phyloP scores from a whole-genome alignment of 257 asterid species.

The Datura wrightii region DNA sequence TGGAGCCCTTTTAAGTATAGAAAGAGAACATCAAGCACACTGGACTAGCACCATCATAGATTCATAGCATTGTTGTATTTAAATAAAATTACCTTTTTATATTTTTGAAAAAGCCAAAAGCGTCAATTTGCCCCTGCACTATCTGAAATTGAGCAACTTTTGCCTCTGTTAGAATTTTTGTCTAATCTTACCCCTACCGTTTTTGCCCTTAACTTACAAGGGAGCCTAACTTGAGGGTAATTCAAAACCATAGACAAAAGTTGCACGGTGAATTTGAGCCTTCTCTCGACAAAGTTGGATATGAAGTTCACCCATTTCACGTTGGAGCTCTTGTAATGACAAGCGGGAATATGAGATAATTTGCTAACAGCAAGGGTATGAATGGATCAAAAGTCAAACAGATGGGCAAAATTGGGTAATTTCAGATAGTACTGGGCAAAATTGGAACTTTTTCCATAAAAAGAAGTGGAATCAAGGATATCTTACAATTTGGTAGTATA shows the following conservation, averaged over 20 bases:
- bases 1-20: not conserved
- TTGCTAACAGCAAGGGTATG: not conserved
- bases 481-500: not conserved
- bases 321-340: not conserved
- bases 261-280: not conserved
- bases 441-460: not conserved
- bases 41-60: not conserved
- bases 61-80: not conserved
- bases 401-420: not conserved
- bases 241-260: not conserved
- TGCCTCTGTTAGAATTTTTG: not conserved
- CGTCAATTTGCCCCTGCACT: not conserved
- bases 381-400: not conserved
- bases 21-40: not conserved
- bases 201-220: not conserved
- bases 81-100: not conserved
- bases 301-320: not conserved
- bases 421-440: not conserved
- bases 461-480: not conserved
- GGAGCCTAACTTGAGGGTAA: not conserved
- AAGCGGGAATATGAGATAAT: not conserved
- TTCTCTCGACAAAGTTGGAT: not conserved
- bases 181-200: too few relatives aligned
- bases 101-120: not conserved
- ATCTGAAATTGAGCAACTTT: not conserved